Conservation (phyloP, 2,329 filamentous ascomycete genomes). For the Aspergillus felis region DNA sequence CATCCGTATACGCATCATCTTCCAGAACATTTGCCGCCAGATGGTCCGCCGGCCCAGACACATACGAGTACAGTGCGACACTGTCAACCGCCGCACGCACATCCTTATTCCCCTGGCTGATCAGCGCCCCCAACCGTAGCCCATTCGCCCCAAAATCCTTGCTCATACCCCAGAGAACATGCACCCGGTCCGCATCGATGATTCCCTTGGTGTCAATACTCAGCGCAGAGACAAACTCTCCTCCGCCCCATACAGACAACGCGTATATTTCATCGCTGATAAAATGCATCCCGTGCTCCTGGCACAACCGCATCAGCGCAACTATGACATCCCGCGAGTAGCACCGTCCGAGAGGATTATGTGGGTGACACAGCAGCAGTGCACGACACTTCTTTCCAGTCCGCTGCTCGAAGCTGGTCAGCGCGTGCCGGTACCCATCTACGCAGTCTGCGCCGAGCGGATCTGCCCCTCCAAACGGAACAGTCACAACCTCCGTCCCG, state of each 20-base stretch:
- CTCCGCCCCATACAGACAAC: conserved; percentile 45
- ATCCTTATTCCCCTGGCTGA: conserved; percentile 45
- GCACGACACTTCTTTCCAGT: conserved; percentile 43
- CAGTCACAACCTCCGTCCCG: conserved; percentile 40
- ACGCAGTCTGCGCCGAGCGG: conserved; percentile 42
- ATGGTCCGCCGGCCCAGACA: conserved; percentile 42
- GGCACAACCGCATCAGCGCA: conserved; percentile 47
- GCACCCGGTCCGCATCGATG: conserved; percentile 49
- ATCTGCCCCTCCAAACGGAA: conserved; percentile 44
- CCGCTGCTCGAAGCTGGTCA: conserved; percentile 33
- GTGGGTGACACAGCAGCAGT: conserved; percentile 51
- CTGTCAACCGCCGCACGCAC: conserved; percentile 39
- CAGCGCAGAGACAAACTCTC: conserved; percentile 46
- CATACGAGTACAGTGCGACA: conserved; percentile 46
- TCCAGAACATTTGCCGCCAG: conserved; percentile 41
- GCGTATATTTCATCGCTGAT: conserved; percentile 60
- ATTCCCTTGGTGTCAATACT: conserved; percentile 42
- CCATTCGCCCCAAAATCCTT: conserved; percentile 58
- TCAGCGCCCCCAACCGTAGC: conserved; percentile 49
- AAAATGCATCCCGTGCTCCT: conserved; percentile 50
- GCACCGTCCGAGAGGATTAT: conserved; percentile 51
- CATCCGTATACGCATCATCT: conserved; percentile 42
- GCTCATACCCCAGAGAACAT: conserved; percentile 48
- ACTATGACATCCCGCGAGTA: conserved; percentile 41
- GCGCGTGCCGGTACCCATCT: conserved; percentile 42